A percentile compares a stretch with the other conserved stretches of the same genome.
phyloP scores from a whole-genome alignment of 2,329 filamentous ascomycete genomes.

The Parascedosporium putredinis region DNA sequence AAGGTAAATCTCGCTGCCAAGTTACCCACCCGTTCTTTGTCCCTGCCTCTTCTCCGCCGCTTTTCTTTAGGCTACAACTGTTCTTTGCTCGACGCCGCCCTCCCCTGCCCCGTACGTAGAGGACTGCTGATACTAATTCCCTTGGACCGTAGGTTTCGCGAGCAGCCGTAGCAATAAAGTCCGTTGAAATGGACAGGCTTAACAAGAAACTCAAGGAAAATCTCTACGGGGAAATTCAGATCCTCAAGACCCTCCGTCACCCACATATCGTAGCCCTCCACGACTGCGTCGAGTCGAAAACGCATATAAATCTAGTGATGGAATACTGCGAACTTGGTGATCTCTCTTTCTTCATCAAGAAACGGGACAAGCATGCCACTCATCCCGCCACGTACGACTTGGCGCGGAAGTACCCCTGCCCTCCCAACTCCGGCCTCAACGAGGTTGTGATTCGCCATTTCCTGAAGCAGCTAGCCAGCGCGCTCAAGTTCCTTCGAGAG shows the following conservation, averaged over 20 bases:
- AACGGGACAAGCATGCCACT: slow-evolving; percentile 67
- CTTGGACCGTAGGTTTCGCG: slow-evolving; percentile 52
- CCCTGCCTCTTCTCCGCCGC: too few relatives aligned
- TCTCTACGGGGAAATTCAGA: slow-evolving; percentile 88
- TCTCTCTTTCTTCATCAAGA: slow-evolving; percentile 91
- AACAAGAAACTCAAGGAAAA: slow-evolving; percentile 97
- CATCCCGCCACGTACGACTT: slow-evolving; percentile 80
- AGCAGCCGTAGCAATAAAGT: slow-evolving; percentile 88
- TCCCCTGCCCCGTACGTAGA: not conserved
- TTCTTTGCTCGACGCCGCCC: too few relatives aligned
- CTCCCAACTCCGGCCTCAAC: slow-evolving; percentile 73
- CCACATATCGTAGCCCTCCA: slow-evolving; percentile 95
- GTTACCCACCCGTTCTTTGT: too few relatives aligned
- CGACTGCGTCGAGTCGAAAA: slow-evolving; percentile 78
- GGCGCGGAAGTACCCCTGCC: slow-evolving; percentile 85
- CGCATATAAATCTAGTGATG: slow-evolving; percentile 95
- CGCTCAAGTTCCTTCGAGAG: slow-evolving; percentile 75
- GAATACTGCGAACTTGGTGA: slow-evolving; percentile 96
- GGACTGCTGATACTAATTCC: not conserved
- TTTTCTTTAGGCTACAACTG: too few relatives aligned
- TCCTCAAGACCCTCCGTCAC: slow-evolving; percentile 85
- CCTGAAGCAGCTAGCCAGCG: slow-evolving; percentile 86
- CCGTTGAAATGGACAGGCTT: slow-evolving; percentile 79
- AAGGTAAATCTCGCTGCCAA: slow-evolving; percentile 42
- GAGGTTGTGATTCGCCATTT: slow-evolving; percentile 97